Evolutionary conservation across 2,329 filamentous ascomycete genomes (phyloP), one percentile per base, ranked within the genome.

Genomic region (Pleoardoris graminearum): DNA sequence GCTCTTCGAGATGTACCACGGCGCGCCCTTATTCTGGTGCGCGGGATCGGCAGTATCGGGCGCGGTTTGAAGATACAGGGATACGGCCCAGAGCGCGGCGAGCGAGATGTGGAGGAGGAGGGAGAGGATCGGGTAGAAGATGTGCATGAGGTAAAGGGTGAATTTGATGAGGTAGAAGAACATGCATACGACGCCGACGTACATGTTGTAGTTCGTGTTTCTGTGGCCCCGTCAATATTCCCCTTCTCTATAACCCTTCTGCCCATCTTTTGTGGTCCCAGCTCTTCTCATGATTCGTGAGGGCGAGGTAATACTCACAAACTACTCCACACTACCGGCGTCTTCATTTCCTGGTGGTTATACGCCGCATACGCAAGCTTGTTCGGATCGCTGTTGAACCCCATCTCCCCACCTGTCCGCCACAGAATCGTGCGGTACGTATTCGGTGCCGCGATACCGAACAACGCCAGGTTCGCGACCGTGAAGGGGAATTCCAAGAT

Each of bases 1-100:
- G 55, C 82, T 84, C 70, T 88, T 85, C 48, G 82, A 81, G 61
- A 92, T 83, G 70, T 91, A 92, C 89, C 89, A 93, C 6, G 88
- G 82, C 16, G 82, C 82, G 22, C 84, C 79, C 22, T 79, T 78
- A 63, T 85, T 85, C 4, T 81, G 82, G 63, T 85, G 81, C 37
- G 78, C 71, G 5, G 82, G 74, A 71, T 93, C 89, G 59, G 82
- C 83, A 66, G 86, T 83, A 74, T 93, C 89, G 25, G 87, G 86
- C 10, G 86, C 85, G 48, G 87, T 84, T 71, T 92, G 89, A 43
- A 87, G 85, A 70, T 86, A 85, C 53, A 87, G 75, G 72, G 85
- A 87, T 62, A 85, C 80, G 37, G 80, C 75, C 77, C 87, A 92
- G 37, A 92, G 77, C 3, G 75, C 80, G 17, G 82, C 73, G 63